Evolutionary conservation across 2,329 filamentous ascomycete genomes (phyloP), one percentile per base, ranked within the genome.

Genomic region (Trichoderma brevicompactum): DNA sequence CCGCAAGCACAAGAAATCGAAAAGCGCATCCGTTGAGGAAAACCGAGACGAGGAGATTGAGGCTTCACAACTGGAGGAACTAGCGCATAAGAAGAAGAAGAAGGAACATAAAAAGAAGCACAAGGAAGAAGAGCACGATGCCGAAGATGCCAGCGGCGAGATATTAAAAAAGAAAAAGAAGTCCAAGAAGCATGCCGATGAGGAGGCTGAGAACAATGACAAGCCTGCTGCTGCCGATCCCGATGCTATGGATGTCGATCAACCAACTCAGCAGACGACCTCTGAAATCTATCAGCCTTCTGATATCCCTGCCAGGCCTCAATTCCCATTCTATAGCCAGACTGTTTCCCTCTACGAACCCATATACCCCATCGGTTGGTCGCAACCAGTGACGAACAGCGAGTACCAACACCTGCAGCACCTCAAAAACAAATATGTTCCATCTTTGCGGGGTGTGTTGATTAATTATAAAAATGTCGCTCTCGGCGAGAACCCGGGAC

Each of bases 271-370:
- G 55, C 68, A 74, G 32, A 72, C 68, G 19, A 69, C 73, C 3
- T 71, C 75, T 34, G 74, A 75, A 61, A 76, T 77, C 62, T 75
- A 78, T 69, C 74, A 77, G 69, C 76, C 79, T 40, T 72, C 75
- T 49, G 74, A 79, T 65, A 75, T 79, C 59, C 79, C 79, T 28
- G 68, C 77, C 56, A 74, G 78, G 65, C 76, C 77, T 56, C 79
- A 77, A 68, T 91, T 90, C 50, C 91, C 94, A 15, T 94, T 96
- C 78, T 88, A 88, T 75, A 86, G 87, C 34, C 89, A 94, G 73
- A 92, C 90, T 23, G 86, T 92, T 48, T 94, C 94, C 1, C 85
- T 97, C 71, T 94, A 92, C 79, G 84, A 94, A 68, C 86, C 90
- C 1, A 82, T 95, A 68, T 90, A 87, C 68, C 91, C 92, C 10